These are phyloP conservation scores for Blastosporella zonata DNA, from an alignment of 1,284 basidiomycete species.

Conservation along the genomic window DNA sequence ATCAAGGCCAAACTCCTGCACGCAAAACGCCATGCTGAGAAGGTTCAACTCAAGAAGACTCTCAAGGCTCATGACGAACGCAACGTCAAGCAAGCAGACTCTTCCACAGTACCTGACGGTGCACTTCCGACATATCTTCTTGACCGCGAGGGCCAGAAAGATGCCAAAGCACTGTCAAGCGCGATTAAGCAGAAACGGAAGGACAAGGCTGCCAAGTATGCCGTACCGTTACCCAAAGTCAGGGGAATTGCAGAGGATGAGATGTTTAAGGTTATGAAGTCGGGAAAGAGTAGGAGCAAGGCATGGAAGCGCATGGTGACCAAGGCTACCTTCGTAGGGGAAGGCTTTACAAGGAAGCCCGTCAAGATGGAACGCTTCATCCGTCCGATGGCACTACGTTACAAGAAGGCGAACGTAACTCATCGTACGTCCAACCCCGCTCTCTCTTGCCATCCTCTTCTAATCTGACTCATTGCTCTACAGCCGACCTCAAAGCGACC, in stretches of 20 bases:
- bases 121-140: slow-evolving; percentile 94
- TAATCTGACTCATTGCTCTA: slow-evolving; percentile 8
- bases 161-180: slow-evolving; percentile 95
- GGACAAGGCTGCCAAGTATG: slow-evolving; percentile 98
- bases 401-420: slow-evolving; percentile 98
- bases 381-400: slow-evolving; percentile 94
- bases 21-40: slow-evolving; percentile 94
- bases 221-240: slow-evolving; percentile 95
- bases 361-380: slow-evolving; percentile 99
- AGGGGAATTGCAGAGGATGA: slow-evolving; percentile 99
- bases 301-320: slow-evolving; percentile 99
- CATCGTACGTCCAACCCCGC: slow-evolving; percentile 70
- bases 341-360: slow-evolving; percentile 97
- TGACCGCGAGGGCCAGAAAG: slow-evolving; percentile 95
- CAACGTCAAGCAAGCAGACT: slow-evolving; percentile 93
- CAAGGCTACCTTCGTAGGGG: slow-evolving; percentile 98
- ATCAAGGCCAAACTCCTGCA: slow-evolving; percentile 98
- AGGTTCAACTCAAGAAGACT: slow-evolving; percentile 98
- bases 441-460: slow-evolving; percentile 1
- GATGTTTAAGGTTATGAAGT: slow-evolving; percentile 99
- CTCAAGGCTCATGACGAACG: slow-evolving; percentile 99
- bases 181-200: slow-evolving; percentile 99
- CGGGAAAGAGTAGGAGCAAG: slow-evolving; percentile 96
- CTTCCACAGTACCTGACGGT: slow-evolving; percentile 78
- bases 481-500: slow-evolving; percentile 95